Evolutionary conservation across 1,284 basidiomycete genomes (phyloP).

Genomic region (Boletus chippewaensis): DNA sequence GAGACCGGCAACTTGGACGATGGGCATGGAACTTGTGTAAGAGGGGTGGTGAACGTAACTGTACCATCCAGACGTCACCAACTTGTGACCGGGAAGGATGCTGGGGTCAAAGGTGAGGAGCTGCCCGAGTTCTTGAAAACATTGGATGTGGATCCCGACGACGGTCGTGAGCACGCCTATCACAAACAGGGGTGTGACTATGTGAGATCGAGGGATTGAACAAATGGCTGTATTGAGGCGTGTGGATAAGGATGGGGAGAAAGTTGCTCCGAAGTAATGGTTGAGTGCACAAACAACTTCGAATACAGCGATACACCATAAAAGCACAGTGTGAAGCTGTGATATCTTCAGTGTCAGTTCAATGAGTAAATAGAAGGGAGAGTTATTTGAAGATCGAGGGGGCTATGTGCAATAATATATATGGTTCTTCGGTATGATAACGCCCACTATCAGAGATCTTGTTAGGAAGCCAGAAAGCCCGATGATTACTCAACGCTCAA

Average conservation of each 20-base stretch:
- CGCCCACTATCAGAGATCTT: constrained; percentile 45
- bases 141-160: constrained; percentile 39
- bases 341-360: constrained; percentile 2
- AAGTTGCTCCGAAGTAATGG: constrained; percentile 27
- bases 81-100: constrained; percentile 47
- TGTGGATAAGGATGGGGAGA: constrained; percentile 27
- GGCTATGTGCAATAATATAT: constrained; percentile 51
- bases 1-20: constrained; percentile 40
- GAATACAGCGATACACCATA: constrained; percentile 45
- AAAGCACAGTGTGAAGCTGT: constrained; percentile 46
- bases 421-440: constrained; percentile 50
- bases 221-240: constrained; percentile 30
- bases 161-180: constrained; percentile 44
- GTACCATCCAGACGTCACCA: constrained; percentile 52
- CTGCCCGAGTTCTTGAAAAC: constrained; percentile 40
- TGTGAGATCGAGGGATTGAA: constrained; percentile 30
- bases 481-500: constrained; percentile 38
- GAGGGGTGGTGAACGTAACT: constrained; percentile 49
- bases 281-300: constrained; percentile 45
- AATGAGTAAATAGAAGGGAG: background rate
- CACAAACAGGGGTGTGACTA: constrained; percentile 42
- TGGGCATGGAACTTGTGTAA: constrained; percentile 45
- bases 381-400: constrained; percentile 51
- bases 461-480: constrained; percentile 55
- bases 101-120: constrained; percentile 62